These are phyloP conservation scores for Coriaria nepalensis DNA, from an alignment of 306 rosid genomes.

Conservation along the genomic window DNA sequence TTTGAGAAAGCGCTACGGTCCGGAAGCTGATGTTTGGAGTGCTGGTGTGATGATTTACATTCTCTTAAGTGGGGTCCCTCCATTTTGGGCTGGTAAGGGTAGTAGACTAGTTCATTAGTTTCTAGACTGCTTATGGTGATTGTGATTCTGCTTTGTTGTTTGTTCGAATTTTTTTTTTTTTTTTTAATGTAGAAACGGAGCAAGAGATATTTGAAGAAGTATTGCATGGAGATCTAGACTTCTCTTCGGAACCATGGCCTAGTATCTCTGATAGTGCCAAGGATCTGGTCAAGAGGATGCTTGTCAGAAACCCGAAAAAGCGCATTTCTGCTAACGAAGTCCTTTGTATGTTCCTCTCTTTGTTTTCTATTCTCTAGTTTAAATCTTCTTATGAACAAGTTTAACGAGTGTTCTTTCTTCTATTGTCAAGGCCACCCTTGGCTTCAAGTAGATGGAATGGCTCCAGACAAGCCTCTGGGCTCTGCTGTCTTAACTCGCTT, in stretches of 20 bases:
- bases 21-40: conserved; percentile 90
- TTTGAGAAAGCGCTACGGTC: conserved; percentile 54
- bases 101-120: neutral
- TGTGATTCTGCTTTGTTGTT: neutral
- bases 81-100: conserved; percentile 84
- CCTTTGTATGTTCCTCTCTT: conserved; percentile 39
- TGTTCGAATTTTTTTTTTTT: conserved; percentile 8
- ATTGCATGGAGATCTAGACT: conserved; percentile 51
- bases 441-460: conserved; percentile 73
- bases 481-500: conserved; percentile 77
- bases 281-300: conserved; percentile 72
- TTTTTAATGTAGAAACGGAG: conserved; percentile 40
- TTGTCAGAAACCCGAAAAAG: conserved; percentile 58
- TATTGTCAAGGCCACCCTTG: conserved; percentile 71
- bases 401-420: conserved; percentile 13
- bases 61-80: conserved; percentile 91
- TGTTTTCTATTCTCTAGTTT: neutral
- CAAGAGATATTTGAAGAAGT: conserved; percentile 57
- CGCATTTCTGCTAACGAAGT: conserved; percentile 61
- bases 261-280: conserved; percentile 63
- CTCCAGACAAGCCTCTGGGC: conserved; percentile 83
- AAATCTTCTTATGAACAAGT: neutral
- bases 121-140: neutral
- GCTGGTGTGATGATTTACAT: conserved; percentile 82
- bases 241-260: conserved; percentile 85